Base-by-base conservation (phyloP, 768 basidiomycete genomes). In the Goffeauzyma gilvescens region DNA sequence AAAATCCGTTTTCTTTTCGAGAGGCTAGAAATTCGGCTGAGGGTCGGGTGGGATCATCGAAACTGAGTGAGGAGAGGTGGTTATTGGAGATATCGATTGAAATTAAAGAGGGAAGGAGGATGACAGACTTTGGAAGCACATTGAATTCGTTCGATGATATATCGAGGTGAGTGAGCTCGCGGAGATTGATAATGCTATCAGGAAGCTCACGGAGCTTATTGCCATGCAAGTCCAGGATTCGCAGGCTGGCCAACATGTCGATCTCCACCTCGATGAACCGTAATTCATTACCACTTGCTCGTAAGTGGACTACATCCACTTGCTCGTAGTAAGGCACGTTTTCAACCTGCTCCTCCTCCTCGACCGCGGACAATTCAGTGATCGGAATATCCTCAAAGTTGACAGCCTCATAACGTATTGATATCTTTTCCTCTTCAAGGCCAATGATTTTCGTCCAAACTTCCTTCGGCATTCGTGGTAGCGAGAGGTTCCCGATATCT, bases 1-100 rank as follows among this genome's bases (percentile, higher is more conserved):
- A 33, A 28, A 48, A 48, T 9, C 33, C 25, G 26, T 32, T 36
- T 18, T 48, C 46, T 12, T 33, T 45, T 13, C 38, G 44, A 3
- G 22, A 45, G n/a, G 42, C 45, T 17, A 57, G 35, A 13, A 57
- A 54, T 26, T 58, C 53, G 24, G 54, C 52, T 17, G 51, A 55
- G 2, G 59, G 57, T 31, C 46, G 50, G 35, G 55, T 38, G 4
- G 59, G 57, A 15, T 45, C 39, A 1, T 49, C 41, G 35, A 57
- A 49, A 31, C 54, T 50, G 25, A 63, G 12, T 1, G 45, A 23
- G 22, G 49, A 31, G 20, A 63, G 40, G 18, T 35, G 36, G 44
- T 63, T 63, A 38, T 52, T 40, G 1, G 61, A 63, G 5, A 63
- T 32, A 34, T 63, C 54, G 38, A 63, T 51, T 2, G 47, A 48